Evolutionary conservation across 176 grass and related monocot genomes (phyloP).

Genomic region (Zea mays): Zm-B73-REFERENCE-NAM-5.0 NC_050096.1:305245501-305246000

Average conservation of each 20-base stretch:
- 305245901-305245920: not conserved
- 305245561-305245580: conserved; percentile 24
- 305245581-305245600: conserved; percentile 30
- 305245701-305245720: not conserved
- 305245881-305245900: not conserved
- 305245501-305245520: not conserved
- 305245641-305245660: conserved; percentile 21
- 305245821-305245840: not conserved
- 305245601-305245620: conserved; percentile 32
- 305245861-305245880: not conserved
- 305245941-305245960: not conserved
- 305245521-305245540: conserved; percentile 41
- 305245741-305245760: not conserved
- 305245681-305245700: not conserved
- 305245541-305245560: conserved; percentile 34
- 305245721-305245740: not conserved
- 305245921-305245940: not conserved
- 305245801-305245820: not conserved
- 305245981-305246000: not conserved
- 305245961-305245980: not conserved
- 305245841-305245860: not conserved
- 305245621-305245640: conserved; percentile 26
- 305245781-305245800: not conserved
- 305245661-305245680: conserved; percentile 18
- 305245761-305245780: not conserved